These are phyloP conservation scores for Pichia nanzhaoensis DNA, from an alignment of 805 yeast genomes.

Conservation along the genomic window DNA sequence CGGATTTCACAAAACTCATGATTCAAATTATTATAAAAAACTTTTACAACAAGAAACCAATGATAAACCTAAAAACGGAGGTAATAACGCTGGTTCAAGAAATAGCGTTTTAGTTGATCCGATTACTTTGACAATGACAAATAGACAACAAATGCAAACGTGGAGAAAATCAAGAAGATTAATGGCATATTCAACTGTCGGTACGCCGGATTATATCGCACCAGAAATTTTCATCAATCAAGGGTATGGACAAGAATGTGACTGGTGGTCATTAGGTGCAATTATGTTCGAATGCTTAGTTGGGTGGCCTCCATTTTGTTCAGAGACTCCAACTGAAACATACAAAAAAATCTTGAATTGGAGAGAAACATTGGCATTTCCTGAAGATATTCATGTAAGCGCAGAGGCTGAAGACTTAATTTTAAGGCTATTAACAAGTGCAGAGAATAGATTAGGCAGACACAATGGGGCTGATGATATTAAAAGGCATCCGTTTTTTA, in stretches of 20 bases:
- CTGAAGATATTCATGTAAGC: constrained; percentile 85
- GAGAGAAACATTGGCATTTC: constrained; percentile 82
- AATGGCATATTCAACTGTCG: constrained; percentile 95
- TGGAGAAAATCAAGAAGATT: constrained; percentile 89
- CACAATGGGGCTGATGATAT: constrained; percentile 90
- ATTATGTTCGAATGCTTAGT: constrained; percentile 94
- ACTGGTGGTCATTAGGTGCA: constrained; percentile 97
- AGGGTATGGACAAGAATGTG: constrained; percentile 96
- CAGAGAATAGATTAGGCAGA: constrained; percentile 78
- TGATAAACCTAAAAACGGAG: constrained; percentile 13
- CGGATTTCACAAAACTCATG: constrained; percentile 92
- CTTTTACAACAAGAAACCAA: constrained; percentile 56
- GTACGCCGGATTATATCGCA: constrained; percentile 94
- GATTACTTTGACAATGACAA: constrained; percentile 90
- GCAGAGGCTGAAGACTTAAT: constrained; percentile 87
- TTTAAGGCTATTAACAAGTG: constrained; percentile 63
- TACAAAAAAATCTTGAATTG: constrained; percentile 86
- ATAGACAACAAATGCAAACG: constrained; percentile 90
- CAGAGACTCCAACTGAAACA: constrained; percentile 91
- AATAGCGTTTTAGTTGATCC: constrained; percentile 90
- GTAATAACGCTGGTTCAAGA: constrained; percentile 30
- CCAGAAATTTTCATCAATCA: constrained; percentile 90
- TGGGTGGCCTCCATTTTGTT: constrained; percentile 97
- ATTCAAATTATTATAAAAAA: constrained; percentile 77
- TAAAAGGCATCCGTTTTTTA: constrained; percentile 84